These are phyloP conservation scores for Castanea mollissima DNA, from an alignment of 306 rosid genomes.

Conservation along the genomic window DNA sequence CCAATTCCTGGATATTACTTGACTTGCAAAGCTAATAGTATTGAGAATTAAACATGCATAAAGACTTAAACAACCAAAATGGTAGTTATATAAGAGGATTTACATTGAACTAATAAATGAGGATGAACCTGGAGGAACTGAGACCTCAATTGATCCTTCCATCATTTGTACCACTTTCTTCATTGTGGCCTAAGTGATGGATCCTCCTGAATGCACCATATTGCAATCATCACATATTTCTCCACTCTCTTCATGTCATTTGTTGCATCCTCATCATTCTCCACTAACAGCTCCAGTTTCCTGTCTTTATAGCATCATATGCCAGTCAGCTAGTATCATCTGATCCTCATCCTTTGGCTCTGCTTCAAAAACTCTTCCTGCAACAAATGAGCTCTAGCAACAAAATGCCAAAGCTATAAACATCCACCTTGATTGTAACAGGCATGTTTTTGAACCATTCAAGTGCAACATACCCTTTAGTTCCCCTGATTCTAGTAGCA, in stretches of 20 bases:
- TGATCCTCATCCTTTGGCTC: background rate
- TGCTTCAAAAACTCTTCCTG: conserved; percentile 24
- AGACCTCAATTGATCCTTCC: conserved; percentile 30
- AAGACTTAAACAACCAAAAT: too few relatives aligned
- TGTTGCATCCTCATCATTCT: conserved; percentile 12
- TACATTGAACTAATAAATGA: conserved; percentile 17
- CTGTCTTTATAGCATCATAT: conserved; percentile 25
- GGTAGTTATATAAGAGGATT: background rate
- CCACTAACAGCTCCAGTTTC: conserved; percentile 9
- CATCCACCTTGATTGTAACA: conserved; percentile 39
- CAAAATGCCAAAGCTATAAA: conserved; percentile 40
- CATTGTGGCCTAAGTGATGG: conserved; percentile 40
- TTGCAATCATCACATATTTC: conserved; percentile 32
- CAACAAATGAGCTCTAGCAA: conserved; percentile 40
- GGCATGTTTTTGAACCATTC: conserved; percentile 35
- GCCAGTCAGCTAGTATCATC: conserved; percentile 37
- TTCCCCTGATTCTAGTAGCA: conserved; percentile 18
- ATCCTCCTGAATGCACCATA: conserved; percentile 48
- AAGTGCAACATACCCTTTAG: conserved; percentile 38
- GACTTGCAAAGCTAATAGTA: too few relatives aligned
- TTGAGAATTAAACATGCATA: too few relatives aligned
- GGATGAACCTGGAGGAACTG: conserved; percentile 24
- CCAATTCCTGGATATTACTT: too few relatives aligned
- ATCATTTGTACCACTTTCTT: conserved; percentile 35
- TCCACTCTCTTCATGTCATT: conserved; percentile 21